Percentiles rank a stretch among this genome's conserved stretches.
phyloP scores from a whole-genome alignment of 2,329 filamentous ascomycete species.

The Trichophyton verrucosum region DNA sequence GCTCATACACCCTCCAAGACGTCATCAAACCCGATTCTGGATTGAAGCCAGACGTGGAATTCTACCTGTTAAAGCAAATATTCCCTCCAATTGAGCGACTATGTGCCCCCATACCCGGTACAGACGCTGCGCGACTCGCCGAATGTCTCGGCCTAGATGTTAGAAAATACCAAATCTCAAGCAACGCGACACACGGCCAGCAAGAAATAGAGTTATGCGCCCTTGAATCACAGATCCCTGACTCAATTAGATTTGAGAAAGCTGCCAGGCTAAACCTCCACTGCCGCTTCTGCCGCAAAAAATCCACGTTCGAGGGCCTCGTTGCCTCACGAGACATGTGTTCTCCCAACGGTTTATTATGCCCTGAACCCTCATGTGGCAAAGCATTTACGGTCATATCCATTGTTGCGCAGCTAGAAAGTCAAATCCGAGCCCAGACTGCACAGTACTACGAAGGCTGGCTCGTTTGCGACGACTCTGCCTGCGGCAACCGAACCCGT shows the following conservation, averaged over 20 bases:
- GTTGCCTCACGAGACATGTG: conserved; percentile 46
- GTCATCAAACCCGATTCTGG: conserved; percentile 63
- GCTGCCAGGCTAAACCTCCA: conserved; percentile 64
- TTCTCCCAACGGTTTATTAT: conserved; percentile 62
- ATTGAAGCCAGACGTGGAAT: conserved; percentile 83
- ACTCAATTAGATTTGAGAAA: conserved; percentile 76
- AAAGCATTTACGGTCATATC: conserved; percentile 55
- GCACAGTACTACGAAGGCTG: conserved; percentile 84
- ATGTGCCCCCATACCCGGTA: conserved; percentile 88
- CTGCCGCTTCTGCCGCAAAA: conserved; percentile 67
- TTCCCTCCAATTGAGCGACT: conserved; percentile 95
- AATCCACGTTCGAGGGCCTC: conserved; percentile 66
- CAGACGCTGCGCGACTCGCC: conserved; percentile 76
- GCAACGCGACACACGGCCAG: conserved; percentile 40
- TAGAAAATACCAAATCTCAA: conserved; percentile 67
- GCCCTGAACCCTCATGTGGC: conserved; percentile 51
- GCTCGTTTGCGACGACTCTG: conserved; percentile 78
- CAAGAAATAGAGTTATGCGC: conserved; percentile 65
- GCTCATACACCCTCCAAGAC: conserved; percentile 77
- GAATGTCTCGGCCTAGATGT: conserved; percentile 89
- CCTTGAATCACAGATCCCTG: conserved; percentile 86
- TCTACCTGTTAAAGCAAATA: conserved; percentile 96
- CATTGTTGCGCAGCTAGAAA: conserved; percentile 75
- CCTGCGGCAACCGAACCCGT: conserved; percentile 74
- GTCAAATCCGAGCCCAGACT: conserved; percentile 64